Conservation (phyloP, 495 filamentous ascomycete species). For the Oidiodendron maius region DNA sequence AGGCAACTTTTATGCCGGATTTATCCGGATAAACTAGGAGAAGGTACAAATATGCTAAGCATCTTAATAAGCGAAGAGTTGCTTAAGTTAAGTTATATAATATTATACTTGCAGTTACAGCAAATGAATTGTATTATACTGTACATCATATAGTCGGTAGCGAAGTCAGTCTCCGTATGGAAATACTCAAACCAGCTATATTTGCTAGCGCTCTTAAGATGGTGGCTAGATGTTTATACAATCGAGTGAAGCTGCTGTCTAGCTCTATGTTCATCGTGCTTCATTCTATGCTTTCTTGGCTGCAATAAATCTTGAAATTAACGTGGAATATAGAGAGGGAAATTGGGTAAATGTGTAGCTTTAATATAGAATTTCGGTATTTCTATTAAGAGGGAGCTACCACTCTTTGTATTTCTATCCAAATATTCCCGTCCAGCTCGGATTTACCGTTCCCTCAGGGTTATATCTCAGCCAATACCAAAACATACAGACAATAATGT, state of each 20-base stretch:
- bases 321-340: neutral
- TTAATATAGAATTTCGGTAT: neutral
- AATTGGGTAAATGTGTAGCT: neutral
- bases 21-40: slow-evolving; percentile 1
- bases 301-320: neutral
- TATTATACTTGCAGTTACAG: too few species aligned
- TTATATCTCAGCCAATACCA: neutral
- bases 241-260: neutral
- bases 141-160: neutral
- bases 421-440: neutral
- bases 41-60: neutral
- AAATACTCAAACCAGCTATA: neutral
- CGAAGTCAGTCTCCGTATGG: neutral
- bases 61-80: slow-evolving; percentile 4
- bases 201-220: neutral
- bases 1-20: slow-evolving; percentile 3
- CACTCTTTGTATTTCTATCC: neutral
- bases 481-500: neutral
- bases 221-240: neutral
- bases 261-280: neutral
- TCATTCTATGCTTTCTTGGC: neutral
- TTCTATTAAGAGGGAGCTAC: neutral
- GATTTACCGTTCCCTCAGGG: neutral
- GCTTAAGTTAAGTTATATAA: too few species aligned
- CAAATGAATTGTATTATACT: slow-evolving; percentile 4